Conservation (phyloP, 139 green algal species). For the Eudorina sp. region DNA sequence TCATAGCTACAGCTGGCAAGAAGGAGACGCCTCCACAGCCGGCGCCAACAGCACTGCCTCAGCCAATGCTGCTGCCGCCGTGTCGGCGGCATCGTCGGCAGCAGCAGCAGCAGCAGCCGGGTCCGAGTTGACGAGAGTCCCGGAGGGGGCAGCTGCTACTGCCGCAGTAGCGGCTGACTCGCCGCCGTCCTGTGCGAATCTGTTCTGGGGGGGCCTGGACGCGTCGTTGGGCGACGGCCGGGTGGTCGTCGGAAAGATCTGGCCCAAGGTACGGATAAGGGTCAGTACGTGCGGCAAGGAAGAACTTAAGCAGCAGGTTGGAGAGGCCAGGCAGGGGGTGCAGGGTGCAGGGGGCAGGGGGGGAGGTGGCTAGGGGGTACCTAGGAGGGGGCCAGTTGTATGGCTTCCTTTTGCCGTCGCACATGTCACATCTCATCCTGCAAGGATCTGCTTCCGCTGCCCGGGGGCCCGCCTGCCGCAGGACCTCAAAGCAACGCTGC, state of each 20-base stretch:
- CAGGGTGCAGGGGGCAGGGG: too few species aligned
- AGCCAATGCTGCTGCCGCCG: background rate
- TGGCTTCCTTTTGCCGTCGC: background rate
- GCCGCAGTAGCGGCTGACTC: background rate
- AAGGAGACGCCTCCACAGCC: background rate
- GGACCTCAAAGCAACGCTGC: slow-evolving; percentile 42
- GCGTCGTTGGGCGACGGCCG: slow-evolving; percentile 43
- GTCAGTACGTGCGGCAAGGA: too few species aligned
- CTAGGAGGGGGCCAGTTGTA: background rate
- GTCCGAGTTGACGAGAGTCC: background rate
- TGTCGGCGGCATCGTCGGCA: background rate
- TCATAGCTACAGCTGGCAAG: background rate
- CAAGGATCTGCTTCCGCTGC: too few species aligned
- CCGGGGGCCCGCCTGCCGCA: background rate
- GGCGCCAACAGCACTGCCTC: background rate
- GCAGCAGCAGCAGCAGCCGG: background rate
- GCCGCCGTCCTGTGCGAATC: slow-evolving; percentile 36
- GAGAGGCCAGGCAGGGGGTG: too few species aligned
- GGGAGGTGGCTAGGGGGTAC: background rate
- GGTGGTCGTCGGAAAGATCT: slow-evolving; percentile 71
- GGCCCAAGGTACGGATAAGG: slow-evolving; percentile 71
- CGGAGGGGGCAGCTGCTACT: background rate
- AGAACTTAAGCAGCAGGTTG: too few species aligned
- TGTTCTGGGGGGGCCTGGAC: slow-evolving; percentile 69
- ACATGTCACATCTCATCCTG: background rate